phyloP scores from a whole-genome alignment of 2,329 filamentous ascomycete species.

The Arthrobotrys conoides region DNA sequence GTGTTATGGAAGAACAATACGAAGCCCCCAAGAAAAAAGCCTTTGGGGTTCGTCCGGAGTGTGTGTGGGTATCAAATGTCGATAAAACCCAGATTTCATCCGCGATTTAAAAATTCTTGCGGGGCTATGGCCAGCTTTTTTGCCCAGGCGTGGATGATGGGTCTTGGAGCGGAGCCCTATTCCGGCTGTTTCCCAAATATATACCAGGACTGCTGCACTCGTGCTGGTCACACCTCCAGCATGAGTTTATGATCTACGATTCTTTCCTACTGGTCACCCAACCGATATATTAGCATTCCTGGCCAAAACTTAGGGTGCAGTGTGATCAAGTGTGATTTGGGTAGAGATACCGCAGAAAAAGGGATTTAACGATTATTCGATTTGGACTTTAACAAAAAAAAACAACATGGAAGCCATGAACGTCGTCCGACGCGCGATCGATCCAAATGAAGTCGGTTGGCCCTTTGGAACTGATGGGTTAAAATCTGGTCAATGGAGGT shows the following conservation, averaged over 20 bases:
- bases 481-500: slow-evolving; percentile 16
- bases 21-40: slow-evolving; percentile 4
- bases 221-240: slow-evolving; percentile 28
- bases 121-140: slow-evolving; percentile 19
- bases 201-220: slow-evolving; percentile 33
- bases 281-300: slow-evolving; percentile 21
- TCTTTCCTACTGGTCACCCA: slow-evolving; percentile 37
- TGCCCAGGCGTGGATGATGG: slow-evolving; percentile 1
- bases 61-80: slow-evolving; percentile 23
- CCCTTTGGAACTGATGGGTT: slow-evolving; percentile 29
- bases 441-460: slow-evolving; percentile 21
- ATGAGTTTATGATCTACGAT: slow-evolving; percentile 46
- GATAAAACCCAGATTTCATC: slow-evolving; percentile 34
- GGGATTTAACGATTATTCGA: slow-evolving; percentile 14
- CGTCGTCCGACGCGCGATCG: slow-evolving; percentile 25
- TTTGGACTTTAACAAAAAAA: neutral
- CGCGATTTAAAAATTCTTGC: slow-evolving; percentile 43
- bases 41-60: neutral
- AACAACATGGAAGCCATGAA: slow-evolving; percentile 25
- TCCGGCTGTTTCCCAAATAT: slow-evolving; percentile 43
- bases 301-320: slow-evolving; percentile 15
- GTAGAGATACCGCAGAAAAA: slow-evolving; percentile 1
- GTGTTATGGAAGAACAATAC: slow-evolving; percentile 36
- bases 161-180: slow-evolving; percentile 47
- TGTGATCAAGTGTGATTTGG: slow-evolving; percentile 21